phyloP scores from a whole-genome alignment of 2,329 filamentous ascomycete species.

The Aspergillus amoenus region DNA sequence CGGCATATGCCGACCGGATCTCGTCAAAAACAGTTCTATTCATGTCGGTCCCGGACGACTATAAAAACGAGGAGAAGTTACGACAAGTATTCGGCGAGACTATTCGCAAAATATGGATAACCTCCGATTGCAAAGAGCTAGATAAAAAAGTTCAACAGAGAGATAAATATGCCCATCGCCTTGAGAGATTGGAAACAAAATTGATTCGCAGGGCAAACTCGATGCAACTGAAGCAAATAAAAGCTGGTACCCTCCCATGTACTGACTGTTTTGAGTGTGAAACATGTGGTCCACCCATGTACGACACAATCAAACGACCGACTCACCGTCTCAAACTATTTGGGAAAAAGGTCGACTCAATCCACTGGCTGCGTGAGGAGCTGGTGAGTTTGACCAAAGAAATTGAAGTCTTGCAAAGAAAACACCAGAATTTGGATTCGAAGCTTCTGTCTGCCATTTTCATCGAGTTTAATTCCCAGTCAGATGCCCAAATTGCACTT shows the following conservation, averaged over 20 bases:
- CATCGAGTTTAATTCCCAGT: constrained; percentile 80
- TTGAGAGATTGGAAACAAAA: constrained; percentile 85
- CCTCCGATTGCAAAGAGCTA: constrained; percentile 71
- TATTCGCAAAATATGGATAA: constrained; percentile 82
- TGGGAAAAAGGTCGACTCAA: constrained; percentile 85
- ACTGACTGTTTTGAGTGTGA: constrained; percentile 31
- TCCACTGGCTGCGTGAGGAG: constrained; percentile 77
- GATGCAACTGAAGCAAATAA: constrained; percentile 62
- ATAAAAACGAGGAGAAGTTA: constrained; percentile 71
- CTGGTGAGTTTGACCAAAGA: constrained; percentile 70
- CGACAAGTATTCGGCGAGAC: constrained; percentile 76
- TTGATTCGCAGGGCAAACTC: constrained; percentile 77
- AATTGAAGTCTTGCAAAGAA: constrained; percentile 64
- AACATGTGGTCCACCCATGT: constrained; percentile 25
- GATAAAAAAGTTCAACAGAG: constrained; percentile 76
- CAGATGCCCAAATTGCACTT: constrained; percentile 79
- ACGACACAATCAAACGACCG: constrained; percentile 59
- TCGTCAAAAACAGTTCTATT: constrained; percentile 89
- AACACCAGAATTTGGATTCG: constrained; percentile 63
- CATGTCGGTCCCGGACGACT: constrained; percentile 75
- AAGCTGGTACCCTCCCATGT: constrained; percentile 21
- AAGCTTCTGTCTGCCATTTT: constrained; percentile 76
- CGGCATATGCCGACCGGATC: constrained; percentile 76
- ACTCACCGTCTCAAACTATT: constrained; percentile 70
- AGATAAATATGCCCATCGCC: constrained; percentile 71